Conservation (phyloP, 1,284 basidiomycete genomes). For the Schizopora paradoxa region DNA sequence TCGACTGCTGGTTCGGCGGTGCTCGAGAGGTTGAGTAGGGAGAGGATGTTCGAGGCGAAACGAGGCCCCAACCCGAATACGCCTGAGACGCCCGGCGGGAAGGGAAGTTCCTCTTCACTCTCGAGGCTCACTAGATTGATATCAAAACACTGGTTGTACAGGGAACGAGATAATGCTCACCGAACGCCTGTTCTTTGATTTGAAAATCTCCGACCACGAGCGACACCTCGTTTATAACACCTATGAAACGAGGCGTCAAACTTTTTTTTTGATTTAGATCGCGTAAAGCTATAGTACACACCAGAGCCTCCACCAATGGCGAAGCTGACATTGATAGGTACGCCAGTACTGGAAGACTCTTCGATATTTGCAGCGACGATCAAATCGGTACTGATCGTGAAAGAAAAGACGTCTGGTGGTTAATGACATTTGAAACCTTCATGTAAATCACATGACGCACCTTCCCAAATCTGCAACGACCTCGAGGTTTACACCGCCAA, state of each 20-base stretch:
- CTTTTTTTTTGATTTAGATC: no score
- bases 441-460: not conserved
- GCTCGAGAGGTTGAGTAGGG: constrained; percentile 21
- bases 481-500: constrained; percentile 8
- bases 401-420: no score
- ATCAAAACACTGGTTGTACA: not conserved
- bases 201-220: constrained; percentile 11
- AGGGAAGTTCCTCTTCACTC: constrained; percentile 16
- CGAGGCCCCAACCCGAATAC: constrained; percentile 38
- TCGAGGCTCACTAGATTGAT: constrained; percentile 21
- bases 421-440: not conserved
- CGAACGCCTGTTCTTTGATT: constrained; percentile 2
- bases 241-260: no score
- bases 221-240: no score
- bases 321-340: not conserved
- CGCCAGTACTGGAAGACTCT: constrained; percentile 3
- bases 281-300: no score
- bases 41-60: no score
- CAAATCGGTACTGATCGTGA: constrained; percentile 13
- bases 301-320: not conserved
- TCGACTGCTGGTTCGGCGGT: constrained; percentile 49
- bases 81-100: constrained; percentile 23
- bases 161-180: constrained; percentile 2
- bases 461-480: constrained; percentile 12
- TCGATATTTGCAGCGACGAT: constrained; percentile 1